Evolutionary conservation across 805 yeast species (phyloP), one percentile per base, ranked within the genome.

Genomic region (Candida nitratophila): DNA sequence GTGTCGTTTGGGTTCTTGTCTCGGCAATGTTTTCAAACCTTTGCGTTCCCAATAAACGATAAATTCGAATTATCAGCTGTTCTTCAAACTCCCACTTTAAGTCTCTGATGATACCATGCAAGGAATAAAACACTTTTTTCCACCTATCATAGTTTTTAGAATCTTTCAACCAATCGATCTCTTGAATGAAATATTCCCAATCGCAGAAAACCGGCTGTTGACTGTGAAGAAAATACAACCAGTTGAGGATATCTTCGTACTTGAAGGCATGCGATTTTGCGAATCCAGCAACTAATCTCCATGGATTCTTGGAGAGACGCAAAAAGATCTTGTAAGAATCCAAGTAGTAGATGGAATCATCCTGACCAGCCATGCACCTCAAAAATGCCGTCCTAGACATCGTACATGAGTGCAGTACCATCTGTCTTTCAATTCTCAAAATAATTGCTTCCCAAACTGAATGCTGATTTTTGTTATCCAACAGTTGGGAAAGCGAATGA

Each of bases 71-170:
- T 14, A 63, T 33, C 3, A 63, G 39, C n/a, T 55, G 53, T 31
- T 63, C 64, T 30, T 61, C 65, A 34, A 63, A 43, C 7, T 50
- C 50, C 66, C 66, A 62, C 0, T 45, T 31, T 3, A 61, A 42
- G 32, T 60, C 63, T 3, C 34, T 37, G 20, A 55, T 50, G 1
- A 63, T 32, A 30, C 48, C 51, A 39, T 50, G 46, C 10, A 62
- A 41, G 2, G 57, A 42, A 0, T 44, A 31, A 22, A 63, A 52
- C 2, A 55, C 39, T 16, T 35, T 11, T 17, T 44, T 53, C 46
- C 58, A 53, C 16, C 21, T 39, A 1, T 15, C n/a, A 0, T 46
- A 20, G 27, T 46, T 43, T 2, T 20, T 33, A 2, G 32, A 10
- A 1, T 21, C 9, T 19, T 43, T 49, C 16, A 56, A 32, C 1